Evolutionary conservation across 495 filamentous ascomycete genomes (phyloP).

Genomic region (Aspergillus saccharolyticus): DNA sequence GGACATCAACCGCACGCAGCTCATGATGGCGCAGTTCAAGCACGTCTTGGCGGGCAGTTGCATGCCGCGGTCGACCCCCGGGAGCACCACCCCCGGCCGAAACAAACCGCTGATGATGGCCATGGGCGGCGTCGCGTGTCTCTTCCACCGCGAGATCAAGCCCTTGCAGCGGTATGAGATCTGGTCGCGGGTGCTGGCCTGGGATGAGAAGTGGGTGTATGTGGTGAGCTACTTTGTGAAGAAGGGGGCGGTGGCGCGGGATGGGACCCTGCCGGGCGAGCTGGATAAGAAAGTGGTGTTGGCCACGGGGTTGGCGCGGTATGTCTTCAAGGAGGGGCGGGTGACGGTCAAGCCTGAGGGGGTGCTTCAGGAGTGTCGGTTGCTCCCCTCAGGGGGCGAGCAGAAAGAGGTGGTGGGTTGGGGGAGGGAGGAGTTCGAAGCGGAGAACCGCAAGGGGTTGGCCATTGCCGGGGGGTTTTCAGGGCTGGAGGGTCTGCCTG

Average conservation of each 20-base stretch:
- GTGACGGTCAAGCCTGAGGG: conserved; percentile 66
- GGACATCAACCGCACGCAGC: conserved; percentile 64
- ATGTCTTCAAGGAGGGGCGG: conserved; percentile 70
- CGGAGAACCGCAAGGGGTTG: no score
- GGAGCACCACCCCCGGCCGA: conserved; percentile 5
- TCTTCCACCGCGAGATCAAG: conserved; percentile 65
- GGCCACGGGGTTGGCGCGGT: conserved; percentile 45
- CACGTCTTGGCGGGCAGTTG: conserved; percentile 29
- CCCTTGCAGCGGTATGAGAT: conserved; percentile 68
- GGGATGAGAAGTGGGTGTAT: conserved; percentile 73
- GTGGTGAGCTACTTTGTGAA: conserved; percentile 59
- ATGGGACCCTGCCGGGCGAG: background rate
- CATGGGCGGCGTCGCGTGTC: conserved; percentile 61
- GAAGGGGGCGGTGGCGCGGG: conserved; percentile 18
- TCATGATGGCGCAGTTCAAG: conserved; percentile 46
- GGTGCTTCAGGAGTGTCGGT: conserved; percentile 50
- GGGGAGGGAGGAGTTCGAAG: no score
- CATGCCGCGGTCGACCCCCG: no score
- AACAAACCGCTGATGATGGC: conserved; percentile 49
- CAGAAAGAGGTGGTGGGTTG: no score
- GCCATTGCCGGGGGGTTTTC: no score
- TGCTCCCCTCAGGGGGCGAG: conserved; percentile 34
- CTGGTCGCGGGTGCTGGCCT: conserved; percentile 61
- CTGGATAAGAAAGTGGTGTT: conserved; percentile 11
- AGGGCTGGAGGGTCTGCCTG: no score